Base-by-base conservation (phyloP, 768 basidiomycete species). In the Pleurotus giganteus region DNA sequence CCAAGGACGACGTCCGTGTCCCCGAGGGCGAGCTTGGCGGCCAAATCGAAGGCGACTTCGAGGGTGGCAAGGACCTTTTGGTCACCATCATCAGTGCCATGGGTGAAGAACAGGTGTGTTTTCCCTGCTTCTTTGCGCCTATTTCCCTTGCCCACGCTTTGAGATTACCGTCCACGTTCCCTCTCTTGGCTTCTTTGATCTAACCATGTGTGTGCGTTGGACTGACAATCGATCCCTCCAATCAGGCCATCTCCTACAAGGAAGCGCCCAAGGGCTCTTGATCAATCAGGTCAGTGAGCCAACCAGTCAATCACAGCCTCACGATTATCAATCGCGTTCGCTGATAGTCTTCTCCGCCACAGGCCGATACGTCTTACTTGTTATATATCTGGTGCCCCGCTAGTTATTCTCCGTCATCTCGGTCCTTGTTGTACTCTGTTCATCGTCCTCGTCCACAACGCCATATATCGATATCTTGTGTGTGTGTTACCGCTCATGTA, bases 1-100 rank as follows among this genome's bases (percentile, higher is more conserved):
- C 88, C 65, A 98, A 97, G 77, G 92, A 98, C 68, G 96, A 99
- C 75, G 91, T 99, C 73, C 88, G 85, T 69, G 73, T 98, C 60
- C 97, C 96, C 27, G 96, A 98, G 58, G 74, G 82, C 54, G 86
- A 91, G 4, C 60, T 98, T 44, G 97, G 97, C 60, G 72, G 74
- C 53, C 70, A 86, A 50, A 94, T 98, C 61, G 56, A 76, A 64
- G 53, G 39, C 7, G 85, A 65, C 23, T 98, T 97, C 66, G 91
- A 97, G 0, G 85, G 77, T 0, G 93, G 89, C 72, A 92, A 93
- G 74, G 94, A 95, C 57, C 77, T 95, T 59, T 75, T 91, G 56
- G 84, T 95, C 72, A 94, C 91, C 63, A 84, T 94, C 67, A 77
- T 94, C 69, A 74, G 80, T 61, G 89, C 96, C 66, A 98, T 98